Base-by-base conservation (phyloP, 768 basidiomycete genomes). In the Boletus coccyginus region DNA sequence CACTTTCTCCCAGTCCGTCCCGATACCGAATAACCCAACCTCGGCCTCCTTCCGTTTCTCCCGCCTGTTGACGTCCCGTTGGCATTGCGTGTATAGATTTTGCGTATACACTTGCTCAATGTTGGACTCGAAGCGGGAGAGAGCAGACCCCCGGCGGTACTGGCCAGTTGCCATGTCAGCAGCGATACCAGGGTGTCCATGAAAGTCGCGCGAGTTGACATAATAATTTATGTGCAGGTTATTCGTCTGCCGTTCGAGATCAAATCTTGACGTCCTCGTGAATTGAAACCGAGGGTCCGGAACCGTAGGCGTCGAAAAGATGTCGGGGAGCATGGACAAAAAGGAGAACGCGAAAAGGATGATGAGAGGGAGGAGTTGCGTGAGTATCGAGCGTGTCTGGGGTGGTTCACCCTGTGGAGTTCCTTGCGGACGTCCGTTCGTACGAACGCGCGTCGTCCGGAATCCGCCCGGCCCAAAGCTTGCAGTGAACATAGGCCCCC, bases 1-100 rank as follows among this genome's bases (percentile, higher is more conserved):
- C 56, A 98, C 88, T 73, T 92, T 91, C 33, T 93, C 88, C 90
- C 91, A 93, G 68, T 98, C 90, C 12, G 93, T 90, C 32, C 94
- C 92, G 52, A 97, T 76, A 7, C 95, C 96, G 70, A 98, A 94
- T 58, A 97, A 71, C 6, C 96, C 96, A 39, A 90, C 72, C 64
- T 93, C 88, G 10, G 81, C 78, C 50, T 94, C 88, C 66, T 87
- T 87, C 57, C 78, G 74, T 57, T 86, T 84, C 65, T 89, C 80
- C 68, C 86, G 87, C 55, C 76, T 69, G 62, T 92, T 86, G 47
- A 84, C 56, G 42, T 85, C 87, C 7, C 78, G 77, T 62, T 88
- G 85, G 70, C 96, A 98, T 63, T 84, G 78, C 33, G 77, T 67
- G 61, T 86, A 89, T 54, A 94, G 74, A 51, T 82, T 80, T 58